Conservation (phyloP, 1,139 yeast genomes). For the Protomyces pachydermus region DNA sequence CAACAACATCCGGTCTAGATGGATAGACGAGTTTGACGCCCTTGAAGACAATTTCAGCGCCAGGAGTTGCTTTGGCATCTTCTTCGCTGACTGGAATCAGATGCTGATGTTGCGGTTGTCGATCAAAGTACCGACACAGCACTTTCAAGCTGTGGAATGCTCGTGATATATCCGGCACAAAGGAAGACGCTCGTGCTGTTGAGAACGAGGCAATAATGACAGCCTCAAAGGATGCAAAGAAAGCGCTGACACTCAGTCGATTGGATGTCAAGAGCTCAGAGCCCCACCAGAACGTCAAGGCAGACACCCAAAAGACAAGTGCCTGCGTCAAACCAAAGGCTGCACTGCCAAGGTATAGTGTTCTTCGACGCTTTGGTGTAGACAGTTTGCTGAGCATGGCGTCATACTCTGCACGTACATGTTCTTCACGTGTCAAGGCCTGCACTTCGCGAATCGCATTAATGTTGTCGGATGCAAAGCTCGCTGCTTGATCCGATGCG, state of each 20-base stretch:
- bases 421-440: slow-evolving; percentile 53
- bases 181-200: slow-evolving; percentile 49
- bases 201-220: slow-evolving; percentile 38
- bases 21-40: slow-evolving; percentile 73
- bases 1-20: slow-evolving; percentile 66
- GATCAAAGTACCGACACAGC: slow-evolving; percentile 48
- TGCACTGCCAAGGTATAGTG: slow-evolving; percentile 48
- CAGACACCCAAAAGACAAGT: slow-evolving; percentile 35
- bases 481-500: slow-evolving; percentile 46
- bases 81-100: slow-evolving; percentile 42
- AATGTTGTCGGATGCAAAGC: slow-evolving; percentile 49
- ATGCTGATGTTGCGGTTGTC: slow-evolving; percentile 44
- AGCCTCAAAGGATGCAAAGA: slow-evolving; percentile 40
- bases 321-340: slow-evolving; percentile 36
- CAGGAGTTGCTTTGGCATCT: slow-evolving; percentile 38
- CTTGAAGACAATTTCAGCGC: slow-evolving; percentile 51
- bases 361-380: slow-evolving; percentile 48
- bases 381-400: slow-evolving; percentile 47
- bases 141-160: slow-evolving; percentile 55
- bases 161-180: slow-evolving; percentile 52
- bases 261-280: slow-evolving; percentile 32
- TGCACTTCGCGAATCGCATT: slow-evolving; percentile 49
- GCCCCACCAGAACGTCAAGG: slow-evolving; percentile 37
- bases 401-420: slow-evolving; percentile 51
- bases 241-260: slow-evolving; percentile 30